Conservation (phyloP, 305 asterid species). For the Rubia peregrina region DNA sequence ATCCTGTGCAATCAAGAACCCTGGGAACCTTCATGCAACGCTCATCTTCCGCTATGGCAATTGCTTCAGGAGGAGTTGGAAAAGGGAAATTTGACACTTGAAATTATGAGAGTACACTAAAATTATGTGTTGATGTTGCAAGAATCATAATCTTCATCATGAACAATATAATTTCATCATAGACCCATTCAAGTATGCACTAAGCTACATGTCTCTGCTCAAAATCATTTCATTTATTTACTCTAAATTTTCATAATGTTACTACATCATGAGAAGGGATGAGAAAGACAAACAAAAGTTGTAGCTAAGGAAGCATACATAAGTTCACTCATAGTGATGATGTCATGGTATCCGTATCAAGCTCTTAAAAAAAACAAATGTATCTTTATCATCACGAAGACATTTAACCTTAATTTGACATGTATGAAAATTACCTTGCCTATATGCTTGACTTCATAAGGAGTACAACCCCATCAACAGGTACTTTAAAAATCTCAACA, state of each 20-base stretch:
- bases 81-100: conserved; percentile 93
- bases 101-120: conserved; percentile 6
- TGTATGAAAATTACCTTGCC: conserved; percentile 46
- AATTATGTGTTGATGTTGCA: not conserved
- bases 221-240: not conserved
- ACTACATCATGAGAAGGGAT: not conserved
- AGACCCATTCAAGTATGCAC: not conserved
- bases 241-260: not conserved
- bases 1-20: conserved; percentile 73
- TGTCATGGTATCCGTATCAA: not conserved
- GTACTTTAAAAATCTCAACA: conserved; percentile 52
- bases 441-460: conserved; percentile 87
- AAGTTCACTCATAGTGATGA: not conserved
- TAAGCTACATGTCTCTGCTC: not conserved
- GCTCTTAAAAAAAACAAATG: not conserved
- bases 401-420: not conserved
- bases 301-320: not conserved
- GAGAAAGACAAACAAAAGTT: not conserved
- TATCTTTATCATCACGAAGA: not conserved
- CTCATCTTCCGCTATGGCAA: conserved; percentile 75
- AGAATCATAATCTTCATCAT: not conserved
- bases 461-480: conserved; percentile 92
- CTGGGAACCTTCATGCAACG: conserved; percentile 72
- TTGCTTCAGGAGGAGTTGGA: conserved; percentile 82
- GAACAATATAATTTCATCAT: not conserved